These are phyloP conservation scores for Theileria parva DNA, from an alignment of 169 alveolate genomes.

Conservation along the genomic window DNA sequence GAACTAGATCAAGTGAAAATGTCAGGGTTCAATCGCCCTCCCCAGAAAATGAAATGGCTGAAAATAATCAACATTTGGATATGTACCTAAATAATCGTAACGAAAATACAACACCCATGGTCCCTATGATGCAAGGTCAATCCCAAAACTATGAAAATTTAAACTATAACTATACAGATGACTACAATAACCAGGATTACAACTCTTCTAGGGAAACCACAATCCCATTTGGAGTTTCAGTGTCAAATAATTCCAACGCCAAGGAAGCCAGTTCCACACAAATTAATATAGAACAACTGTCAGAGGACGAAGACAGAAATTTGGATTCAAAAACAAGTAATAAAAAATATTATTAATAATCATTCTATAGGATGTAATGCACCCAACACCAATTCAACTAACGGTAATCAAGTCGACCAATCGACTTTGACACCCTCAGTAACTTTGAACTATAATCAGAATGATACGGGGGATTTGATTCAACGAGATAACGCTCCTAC, in stretches of 20 bases:
- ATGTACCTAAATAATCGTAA: background rate
- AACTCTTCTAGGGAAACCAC: slow-evolving; percentile 36
- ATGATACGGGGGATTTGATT: background rate
- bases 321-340: slow-evolving; percentile 6
- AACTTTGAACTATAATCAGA: background rate
- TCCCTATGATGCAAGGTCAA: background rate
- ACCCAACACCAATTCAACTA: background rate
- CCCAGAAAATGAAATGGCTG: background rate
- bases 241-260: slow-evolving; percentile 9
- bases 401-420: background rate
- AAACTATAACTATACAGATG: slow-evolving; percentile 22
- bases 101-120: slow-evolving; percentile 16
- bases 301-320: slow-evolving; percentile 3
- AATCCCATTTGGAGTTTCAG: slow-evolving; percentile 23
- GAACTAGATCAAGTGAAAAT: background rate
- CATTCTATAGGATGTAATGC: background rate
- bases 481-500: background rate
- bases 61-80: background rate
- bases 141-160: background rate
- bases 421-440: background rate
- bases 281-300: background rate
- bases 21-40: background rate
- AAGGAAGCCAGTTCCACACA: slow-evolving; percentile 31
- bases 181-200: slow-evolving; percentile 6
- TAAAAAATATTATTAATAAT: background rate